A percentile compares a stretch with the other conserved stretches of the same genome.
These are phyloP conservation scores for Ophiostoma triangulosporum DNA, from an alignment of 2,329 filamentous ascomycete species.

Conservation along the genomic window DNA sequence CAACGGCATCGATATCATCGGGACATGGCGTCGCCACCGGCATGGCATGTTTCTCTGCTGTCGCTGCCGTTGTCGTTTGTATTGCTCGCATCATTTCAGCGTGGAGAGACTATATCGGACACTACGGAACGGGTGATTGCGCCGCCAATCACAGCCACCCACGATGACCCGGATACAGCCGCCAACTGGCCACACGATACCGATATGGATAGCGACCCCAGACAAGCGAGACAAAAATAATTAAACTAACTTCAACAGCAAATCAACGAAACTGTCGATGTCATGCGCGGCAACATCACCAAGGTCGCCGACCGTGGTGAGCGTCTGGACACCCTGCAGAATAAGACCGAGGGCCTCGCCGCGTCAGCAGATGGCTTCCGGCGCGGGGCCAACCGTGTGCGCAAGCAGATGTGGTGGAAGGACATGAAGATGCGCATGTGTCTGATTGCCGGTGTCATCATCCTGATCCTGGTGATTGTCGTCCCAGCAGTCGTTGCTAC, in stretches of 20 bases:
- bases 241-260: constrained; percentile 41
- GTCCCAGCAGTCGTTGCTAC: constrained; percentile 50
- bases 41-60: not conserved
- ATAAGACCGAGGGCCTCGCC: constrained; percentile 90
- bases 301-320: constrained; percentile 90
- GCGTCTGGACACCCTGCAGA: constrained; percentile 73
- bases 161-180: too few species aligned
- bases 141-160: not conserved
- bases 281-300: constrained; percentile 97
- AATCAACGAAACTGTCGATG: constrained; percentile 91
- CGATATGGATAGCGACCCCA: not conserved
- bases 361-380: constrained; percentile 91
- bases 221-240: not conserved
- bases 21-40: not conserved
- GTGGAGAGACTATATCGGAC: not conserved
- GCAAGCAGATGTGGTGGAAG: constrained; percentile 99
- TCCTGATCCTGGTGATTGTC: constrained; percentile 87
- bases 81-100: not conserved
- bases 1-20: not conserved
- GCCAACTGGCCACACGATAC: not conserved
- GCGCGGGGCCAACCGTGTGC: constrained; percentile 86
- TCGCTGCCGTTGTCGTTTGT: not conserved
- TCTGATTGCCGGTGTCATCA: constrained; percentile 77
- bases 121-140: not conserved
- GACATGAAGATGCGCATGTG: constrained; percentile 99